Evolutionary conservation across 768 basidiomycete genomes (phyloP).

Genomic region (Leucosporidium scottii): DNA sequence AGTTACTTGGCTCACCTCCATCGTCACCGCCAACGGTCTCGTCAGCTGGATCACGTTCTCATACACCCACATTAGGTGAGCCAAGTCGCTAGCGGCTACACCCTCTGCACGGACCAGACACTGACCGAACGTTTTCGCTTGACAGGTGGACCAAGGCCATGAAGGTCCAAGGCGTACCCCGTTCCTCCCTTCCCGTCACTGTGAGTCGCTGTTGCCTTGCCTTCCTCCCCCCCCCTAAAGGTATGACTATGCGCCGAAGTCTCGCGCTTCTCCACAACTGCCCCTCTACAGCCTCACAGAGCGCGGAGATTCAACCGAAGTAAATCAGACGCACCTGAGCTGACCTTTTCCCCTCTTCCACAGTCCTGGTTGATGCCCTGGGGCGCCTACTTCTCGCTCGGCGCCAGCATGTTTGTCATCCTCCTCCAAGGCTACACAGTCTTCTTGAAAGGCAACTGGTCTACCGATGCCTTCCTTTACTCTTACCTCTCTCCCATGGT

Average conservation of each 20-base stretch:
- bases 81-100: no score
- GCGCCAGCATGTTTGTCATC: slow-evolving; percentile 22
- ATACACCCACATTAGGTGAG: neutral
- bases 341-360: neutral
- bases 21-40: neutral
- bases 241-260: no score
- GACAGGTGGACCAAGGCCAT: slow-evolving; percentile 1
- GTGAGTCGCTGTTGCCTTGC: neutral
- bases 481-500: neutral
- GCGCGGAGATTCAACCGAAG: no score
- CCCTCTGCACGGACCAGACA: no score
- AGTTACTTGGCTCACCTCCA: neutral
- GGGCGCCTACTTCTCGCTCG: neutral
- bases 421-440: slow-evolving; percentile 46
- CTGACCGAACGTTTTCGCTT: neutral
- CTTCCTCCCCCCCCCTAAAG: neutral
- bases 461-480: slow-evolving; percentile 32
- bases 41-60: neutral
- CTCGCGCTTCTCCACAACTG: neutral
- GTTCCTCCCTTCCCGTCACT: slow-evolving; percentile 42
- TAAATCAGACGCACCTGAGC: no score
- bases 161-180: slow-evolving; percentile 45
- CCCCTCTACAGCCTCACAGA: slow-evolving; percentile 28
- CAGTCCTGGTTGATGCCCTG: neutral
- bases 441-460: slow-evolving; percentile 42